phyloP scores from a whole-genome alignment of 306 rosid species.

The Cicer cuneatum region DNA sequence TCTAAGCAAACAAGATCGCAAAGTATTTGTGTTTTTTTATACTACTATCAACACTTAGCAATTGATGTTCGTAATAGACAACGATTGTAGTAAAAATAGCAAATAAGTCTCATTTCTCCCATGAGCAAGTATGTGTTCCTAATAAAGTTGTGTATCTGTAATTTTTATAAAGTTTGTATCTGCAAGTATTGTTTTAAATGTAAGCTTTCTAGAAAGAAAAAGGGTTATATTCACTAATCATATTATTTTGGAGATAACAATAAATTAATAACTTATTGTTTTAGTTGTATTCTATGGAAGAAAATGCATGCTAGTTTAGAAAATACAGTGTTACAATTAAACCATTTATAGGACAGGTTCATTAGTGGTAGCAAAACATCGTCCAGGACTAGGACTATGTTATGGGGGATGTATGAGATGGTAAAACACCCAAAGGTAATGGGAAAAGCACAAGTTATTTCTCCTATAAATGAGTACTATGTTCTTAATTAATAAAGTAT shows the following conservation, averaged over 20 bases:
- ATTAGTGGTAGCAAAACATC: slow-evolving; percentile 50
- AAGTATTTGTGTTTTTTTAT: neutral
- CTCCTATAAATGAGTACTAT: too few species aligned
- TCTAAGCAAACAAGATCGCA: neutral
- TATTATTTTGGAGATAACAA: neutral
- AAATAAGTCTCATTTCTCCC: too few species aligned
- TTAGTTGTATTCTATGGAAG: neutral
- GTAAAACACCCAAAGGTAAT: slow-evolving; percentile 46
- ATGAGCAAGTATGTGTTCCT: too few species aligned
- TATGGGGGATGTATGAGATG: slow-evolving; percentile 57
- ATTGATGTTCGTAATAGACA: neutral
- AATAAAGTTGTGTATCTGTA: too few species aligned
- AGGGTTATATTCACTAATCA: neutral
- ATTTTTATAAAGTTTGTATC: too few species aligned
- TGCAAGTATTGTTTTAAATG: too few species aligned
- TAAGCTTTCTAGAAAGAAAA: neutral
- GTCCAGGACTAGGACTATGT: slow-evolving; percentile 15
- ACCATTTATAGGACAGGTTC: slow-evolving; percentile 47
- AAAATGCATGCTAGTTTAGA: neutral
- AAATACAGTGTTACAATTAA: neutral
- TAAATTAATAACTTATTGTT: neutral
- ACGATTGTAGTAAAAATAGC: too few species aligned
- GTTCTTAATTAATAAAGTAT: too few species aligned
- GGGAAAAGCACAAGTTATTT: slow-evolving; percentile 47
- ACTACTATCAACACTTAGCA: neutral